Base-by-base conservation (phyloP, 805 yeast genomes). In the Myxozyma mucilagina region DNA sequence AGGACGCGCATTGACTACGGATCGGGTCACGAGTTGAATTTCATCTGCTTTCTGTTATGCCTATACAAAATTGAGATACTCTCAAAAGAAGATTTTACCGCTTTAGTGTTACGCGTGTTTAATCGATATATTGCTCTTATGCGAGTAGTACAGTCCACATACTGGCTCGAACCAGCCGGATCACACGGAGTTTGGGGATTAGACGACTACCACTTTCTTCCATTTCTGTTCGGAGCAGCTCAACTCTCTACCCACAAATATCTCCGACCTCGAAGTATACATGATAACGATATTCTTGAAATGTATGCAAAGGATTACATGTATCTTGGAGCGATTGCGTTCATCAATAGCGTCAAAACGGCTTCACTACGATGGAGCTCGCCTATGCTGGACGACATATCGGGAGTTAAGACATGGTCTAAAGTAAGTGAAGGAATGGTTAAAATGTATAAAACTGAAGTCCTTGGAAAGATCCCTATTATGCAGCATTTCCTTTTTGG, bases 181-280 rank as follows among this genome's bases (percentile, higher is more conserved):
- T 86, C 94, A 4, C 98, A 93, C 74, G 99, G 99, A 0, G 97
- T 91, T 1, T 94, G 99, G 99, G 99, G 99, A 0, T 80, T 94
- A 11, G 99, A 94, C 75, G 99, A 94, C 70, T 97, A 94, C 74
- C 90, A 90, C 78, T 97, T 89, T 75, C 77, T 90, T 56, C 82
- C 89, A 6, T 94, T 90, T 72, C 83, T 94, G 2, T 73, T 94
- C n/a, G 99, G 99, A 0, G 84, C 96, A 0, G 84, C 96, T 0
- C 96, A 94, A 72, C 77, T 90, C 67, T 74, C 82, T 24, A 50
- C 55, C 8, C 89, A 86, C 72, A 84, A 80, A 69, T 85, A 85
- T 72, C 80, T 90, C 63, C 81, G 86, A 65, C 98, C 97, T 9
- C 83, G 84, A 64, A 86, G 89, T 59, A 88, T 94, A 54, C 97